A percentile compares a stretch with the other conserved stretches of the same genome.
Evolutionary conservation across 352 stramenopile genomes (phyloP).

Genomic region (Phytophthora hybrid): DNA sequence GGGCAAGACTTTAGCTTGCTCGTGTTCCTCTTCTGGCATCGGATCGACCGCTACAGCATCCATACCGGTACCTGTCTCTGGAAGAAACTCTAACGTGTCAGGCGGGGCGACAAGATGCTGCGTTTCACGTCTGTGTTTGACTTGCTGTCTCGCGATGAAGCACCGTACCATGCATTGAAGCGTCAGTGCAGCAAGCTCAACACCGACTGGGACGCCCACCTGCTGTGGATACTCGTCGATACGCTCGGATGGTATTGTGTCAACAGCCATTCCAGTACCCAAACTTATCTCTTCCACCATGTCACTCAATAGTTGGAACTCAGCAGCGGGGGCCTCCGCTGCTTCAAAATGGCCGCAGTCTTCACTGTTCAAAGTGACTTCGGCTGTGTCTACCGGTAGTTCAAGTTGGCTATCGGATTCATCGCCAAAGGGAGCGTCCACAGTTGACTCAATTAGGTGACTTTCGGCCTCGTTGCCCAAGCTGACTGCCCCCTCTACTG

Average conservation of each 20-base stretch:
- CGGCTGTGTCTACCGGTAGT: not conserved
- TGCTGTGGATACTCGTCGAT: not conserved
- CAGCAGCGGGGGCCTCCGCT: not conserved
- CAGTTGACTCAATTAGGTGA: not conserved
- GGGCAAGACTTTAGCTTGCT: not conserved
- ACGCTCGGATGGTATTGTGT: not conserved
- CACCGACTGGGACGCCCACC: not conserved
- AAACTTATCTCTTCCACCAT: not conserved
- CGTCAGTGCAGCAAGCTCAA: constrained; percentile 38
- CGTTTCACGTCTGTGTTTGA: constrained; percentile 39
- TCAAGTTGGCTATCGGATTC: not conserved
- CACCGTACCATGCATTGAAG: constrained; percentile 55
- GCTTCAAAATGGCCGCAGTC: not conserved
- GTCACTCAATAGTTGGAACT: not conserved
- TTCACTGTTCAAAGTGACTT: not conserved
- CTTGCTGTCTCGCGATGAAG: constrained; percentile 37
- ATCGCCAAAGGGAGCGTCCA: not conserved
- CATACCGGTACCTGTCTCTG: not conserved
- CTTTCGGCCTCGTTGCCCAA: not conserved
- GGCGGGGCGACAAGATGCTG: not conserved
- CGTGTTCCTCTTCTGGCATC: not conserved
- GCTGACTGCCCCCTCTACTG: not conserved
- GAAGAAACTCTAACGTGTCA: not conserved
- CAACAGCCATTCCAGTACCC: not conserved
- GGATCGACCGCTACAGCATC: not conserved